phyloP scores from a whole-genome alignment of 2,329 filamentous ascomycete species.

The Beauveria varroae region DNA sequence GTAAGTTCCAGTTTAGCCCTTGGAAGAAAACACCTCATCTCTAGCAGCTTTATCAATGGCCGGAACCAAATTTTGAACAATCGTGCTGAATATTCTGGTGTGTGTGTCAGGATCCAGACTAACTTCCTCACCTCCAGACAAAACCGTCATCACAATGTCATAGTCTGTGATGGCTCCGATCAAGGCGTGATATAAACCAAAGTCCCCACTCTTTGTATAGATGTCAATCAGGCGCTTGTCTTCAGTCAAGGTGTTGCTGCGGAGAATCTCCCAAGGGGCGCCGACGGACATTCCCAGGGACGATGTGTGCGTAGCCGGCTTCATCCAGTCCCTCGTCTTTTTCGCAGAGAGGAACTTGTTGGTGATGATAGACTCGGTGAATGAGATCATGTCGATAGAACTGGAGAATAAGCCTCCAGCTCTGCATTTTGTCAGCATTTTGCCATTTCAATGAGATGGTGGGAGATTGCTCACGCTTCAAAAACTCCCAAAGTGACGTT shows the following conservation, averaged over 20 bases:
- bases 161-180: constrained; percentile 39
- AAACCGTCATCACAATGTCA: constrained; percentile 32
- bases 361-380: constrained; percentile 34
- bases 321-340: constrained; percentile 37
- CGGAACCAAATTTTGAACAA: constrained; percentile 29
- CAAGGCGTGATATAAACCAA: constrained; percentile 32
- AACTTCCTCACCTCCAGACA: constrained; percentile 28
- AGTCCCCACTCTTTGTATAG: constrained; percentile 38
- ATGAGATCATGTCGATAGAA: constrained; percentile 32
- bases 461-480: constrained; percentile 22
- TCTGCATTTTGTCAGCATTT: constrained; percentile 15
- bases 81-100: constrained; percentile 18
- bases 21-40: constrained; percentile 21
- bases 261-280: constrained; percentile 40
- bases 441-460: neutral
- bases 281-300: constrained; percentile 32
- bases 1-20: constrained; percentile 30
- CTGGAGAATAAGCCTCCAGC: constrained; percentile 34
- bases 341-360: constrained; percentile 31
- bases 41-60: constrained; percentile 35
- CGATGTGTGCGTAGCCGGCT: constrained; percentile 31
- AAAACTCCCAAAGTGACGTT: constrained; percentile 27
- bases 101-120: constrained; percentile 14
- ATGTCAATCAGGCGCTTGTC: constrained; percentile 36
- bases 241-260: constrained; percentile 26